Conservation (phyloP, 495 filamentous ascomycete species). For the Pyronema omphalodes region DNA sequence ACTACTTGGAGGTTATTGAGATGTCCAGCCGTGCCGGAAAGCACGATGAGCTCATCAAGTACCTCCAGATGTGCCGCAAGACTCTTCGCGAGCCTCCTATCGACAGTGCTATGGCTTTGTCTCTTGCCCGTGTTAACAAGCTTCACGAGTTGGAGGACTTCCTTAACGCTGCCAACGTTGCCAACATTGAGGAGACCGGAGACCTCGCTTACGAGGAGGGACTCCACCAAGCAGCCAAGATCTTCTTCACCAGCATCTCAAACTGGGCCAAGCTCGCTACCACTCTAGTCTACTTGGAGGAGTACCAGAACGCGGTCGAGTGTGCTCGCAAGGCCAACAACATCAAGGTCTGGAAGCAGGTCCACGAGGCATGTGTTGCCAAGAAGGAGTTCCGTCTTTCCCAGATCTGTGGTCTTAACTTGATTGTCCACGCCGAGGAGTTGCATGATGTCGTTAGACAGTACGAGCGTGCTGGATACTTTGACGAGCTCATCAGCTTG, state of each 20-base stretch:
- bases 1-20: conserved; percentile 91
- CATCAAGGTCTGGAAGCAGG: conserved; percentile 98
- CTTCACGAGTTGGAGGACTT: conserved; percentile 93
- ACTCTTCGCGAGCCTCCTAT: conserved; percentile 85
- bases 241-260: conserved; percentile 94
- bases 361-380: conserved; percentile 86
- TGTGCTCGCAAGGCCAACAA: conserved; percentile 98
- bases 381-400: conserved; percentile 99
- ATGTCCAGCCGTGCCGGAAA: conserved; percentile 90
- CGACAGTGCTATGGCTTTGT: conserved; percentile 85
- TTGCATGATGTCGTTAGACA: conserved; percentile 82
- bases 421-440: conserved; percentile 97
- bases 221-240: conserved; percentile 90
- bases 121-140: conserved; percentile 78
- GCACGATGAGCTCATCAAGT: conserved; percentile 95
- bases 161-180: conserved; percentile 81
- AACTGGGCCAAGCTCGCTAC: conserved; percentile 99
- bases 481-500: conserved; percentile 87
- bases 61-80: conserved; percentile 90
- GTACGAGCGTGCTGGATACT: conserved; percentile 95
- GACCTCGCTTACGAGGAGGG: conserved; percentile 96
- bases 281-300: conserved; percentile 83
- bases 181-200: conserved; percentile 84
- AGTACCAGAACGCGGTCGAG: conserved; percentile 96
- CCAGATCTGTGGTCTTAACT: conserved; percentile 96